Base-by-base conservation (phyloP, 805 yeast species). In the Saccharomycopsis sp. region DNA sequence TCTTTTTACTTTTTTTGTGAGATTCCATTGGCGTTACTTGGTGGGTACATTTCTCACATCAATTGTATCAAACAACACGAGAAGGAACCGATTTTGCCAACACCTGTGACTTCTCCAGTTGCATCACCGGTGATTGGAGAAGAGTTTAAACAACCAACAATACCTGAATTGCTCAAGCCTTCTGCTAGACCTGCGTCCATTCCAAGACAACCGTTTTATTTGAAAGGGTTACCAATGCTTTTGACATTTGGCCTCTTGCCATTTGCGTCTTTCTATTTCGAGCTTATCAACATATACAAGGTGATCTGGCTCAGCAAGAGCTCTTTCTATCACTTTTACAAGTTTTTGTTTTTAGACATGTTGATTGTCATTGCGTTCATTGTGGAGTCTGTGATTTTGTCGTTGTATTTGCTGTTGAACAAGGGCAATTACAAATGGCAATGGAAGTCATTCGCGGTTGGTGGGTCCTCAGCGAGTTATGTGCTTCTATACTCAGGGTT, bases 271-370 rank as follows among this genome's bases (percentile, higher is more conserved):
- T 77, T 83, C n/a, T 80, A 79, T 54, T 86, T 82, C 41, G 95
- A 86, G 54, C 62, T 86, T 45, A 60, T 76, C 41, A 80, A 77
- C 56, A 69, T 84, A 21, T 77, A 81, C 62, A 75, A 82, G 56
- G 74, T 88, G 2, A 64, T 84, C 8, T 84, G 94, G 89, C 63
- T 79, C 43, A 87, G 82, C 52, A 80, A 80, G 57, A 73, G 87
- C 0, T 73, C 88, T 2, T 82, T 76, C 53, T 82, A 81, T 58
- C 81, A 77, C 63, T 72, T 77, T 71, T 85, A 81, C 58, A 92
- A 94, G 2, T 85, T 83, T 54, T 62, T 86, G 17, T 66, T 80
- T 17, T 61, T 75, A 20, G 80, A 86, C 4, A 67, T 77, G 23
- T 45, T 75, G 4, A 61, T 84, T 33, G 63, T 83, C 26, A 59